Percentiles rank a stretch among this genome's conserved stretches.
Evolutionary conservation across 176 grass and related monocot genomes (phyloP).

Genomic region (Carex kokanica): DNA sequence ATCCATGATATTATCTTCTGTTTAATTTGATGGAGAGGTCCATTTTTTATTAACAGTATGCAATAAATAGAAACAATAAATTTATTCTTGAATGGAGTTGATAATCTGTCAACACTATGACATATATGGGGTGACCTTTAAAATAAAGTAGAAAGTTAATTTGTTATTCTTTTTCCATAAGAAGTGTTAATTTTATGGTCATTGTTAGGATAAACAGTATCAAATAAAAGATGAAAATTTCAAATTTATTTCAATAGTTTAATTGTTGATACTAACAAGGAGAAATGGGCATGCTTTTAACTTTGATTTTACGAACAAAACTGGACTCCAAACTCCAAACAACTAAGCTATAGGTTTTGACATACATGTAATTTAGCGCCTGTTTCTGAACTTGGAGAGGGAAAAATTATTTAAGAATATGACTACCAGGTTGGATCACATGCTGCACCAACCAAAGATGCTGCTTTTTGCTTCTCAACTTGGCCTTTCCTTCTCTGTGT

Average conservation of each 20-base stretch:
- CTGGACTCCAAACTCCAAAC: neutral
- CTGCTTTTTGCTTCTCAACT: slow-evolving; percentile 5
- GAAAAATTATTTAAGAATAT: neutral
- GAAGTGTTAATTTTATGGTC: neutral
- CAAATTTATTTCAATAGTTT: neutral
- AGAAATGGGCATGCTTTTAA: neutral
- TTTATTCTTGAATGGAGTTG: neutral
- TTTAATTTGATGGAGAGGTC: neutral
- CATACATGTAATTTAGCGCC: too few species aligned
- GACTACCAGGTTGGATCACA: slow-evolving; percentile 15
- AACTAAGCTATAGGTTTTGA: neutral
- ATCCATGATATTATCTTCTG: neutral
- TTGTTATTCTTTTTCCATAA: too few species aligned
- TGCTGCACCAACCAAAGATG: slow-evolving; percentile 27
- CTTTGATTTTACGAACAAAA: neutral
- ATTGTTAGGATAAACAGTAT: neutral
- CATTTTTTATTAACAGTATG: neutral
- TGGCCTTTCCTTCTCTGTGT: neutral
- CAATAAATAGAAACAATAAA: neutral
- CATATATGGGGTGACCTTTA: too few species aligned
- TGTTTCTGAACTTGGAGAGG: too few species aligned
- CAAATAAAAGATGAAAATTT: neutral
- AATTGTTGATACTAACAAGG: neutral
- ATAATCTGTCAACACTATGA: neutral
- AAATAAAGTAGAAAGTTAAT: too few species aligned